phyloP scores from a whole-genome alignment of 164 flowering plant genomes.

The Magnolia changhungtana region DNA sequence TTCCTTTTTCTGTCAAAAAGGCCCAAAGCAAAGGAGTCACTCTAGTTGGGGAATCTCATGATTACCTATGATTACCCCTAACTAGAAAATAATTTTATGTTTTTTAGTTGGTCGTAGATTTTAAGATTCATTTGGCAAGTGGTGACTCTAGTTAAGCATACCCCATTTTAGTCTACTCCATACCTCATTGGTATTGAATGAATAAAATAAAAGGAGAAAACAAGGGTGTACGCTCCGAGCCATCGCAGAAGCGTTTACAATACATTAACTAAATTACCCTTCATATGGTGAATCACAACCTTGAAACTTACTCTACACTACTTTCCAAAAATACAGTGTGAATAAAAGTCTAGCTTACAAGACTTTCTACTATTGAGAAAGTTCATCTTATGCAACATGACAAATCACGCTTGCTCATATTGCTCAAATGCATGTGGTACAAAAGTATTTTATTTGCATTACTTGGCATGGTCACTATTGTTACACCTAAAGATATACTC shows the following conservation, averaged over 20 bases:
- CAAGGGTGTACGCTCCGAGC: too few relatives aligned
- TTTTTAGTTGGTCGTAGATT: too few relatives aligned
- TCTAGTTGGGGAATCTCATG: not conserved
- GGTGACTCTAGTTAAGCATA: too few relatives aligned
- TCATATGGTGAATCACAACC: not conserved
- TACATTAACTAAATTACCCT: slow-evolving; percentile 7
- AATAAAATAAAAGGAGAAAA: too few relatives aligned
- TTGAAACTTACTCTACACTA: slow-evolving; percentile 6
- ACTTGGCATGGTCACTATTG: not conserved
- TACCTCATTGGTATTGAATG: too few relatives aligned
- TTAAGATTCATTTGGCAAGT: too few relatives aligned
- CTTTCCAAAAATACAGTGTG: slow-evolving; percentile 18
- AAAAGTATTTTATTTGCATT: not conserved
- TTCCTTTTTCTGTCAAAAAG: too few relatives aligned
- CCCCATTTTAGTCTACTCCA: too few relatives aligned
- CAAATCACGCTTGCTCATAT: slow-evolving; percentile 13
- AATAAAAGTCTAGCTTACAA: slow-evolving; percentile 14
- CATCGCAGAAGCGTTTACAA: not conserved
- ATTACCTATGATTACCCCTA: not conserved
- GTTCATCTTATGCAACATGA: not conserved
- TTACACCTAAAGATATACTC: not conserved
- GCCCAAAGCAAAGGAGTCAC: too few relatives aligned
- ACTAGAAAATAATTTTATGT: too few relatives aligned
- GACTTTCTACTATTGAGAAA: not conserved
- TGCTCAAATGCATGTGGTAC: slow-evolving; percentile 15